These are phyloP conservation scores for Termitomyces sp. DNA, from an alignment of 768 basidiomycete species.

Conservation along the genomic window DNA sequence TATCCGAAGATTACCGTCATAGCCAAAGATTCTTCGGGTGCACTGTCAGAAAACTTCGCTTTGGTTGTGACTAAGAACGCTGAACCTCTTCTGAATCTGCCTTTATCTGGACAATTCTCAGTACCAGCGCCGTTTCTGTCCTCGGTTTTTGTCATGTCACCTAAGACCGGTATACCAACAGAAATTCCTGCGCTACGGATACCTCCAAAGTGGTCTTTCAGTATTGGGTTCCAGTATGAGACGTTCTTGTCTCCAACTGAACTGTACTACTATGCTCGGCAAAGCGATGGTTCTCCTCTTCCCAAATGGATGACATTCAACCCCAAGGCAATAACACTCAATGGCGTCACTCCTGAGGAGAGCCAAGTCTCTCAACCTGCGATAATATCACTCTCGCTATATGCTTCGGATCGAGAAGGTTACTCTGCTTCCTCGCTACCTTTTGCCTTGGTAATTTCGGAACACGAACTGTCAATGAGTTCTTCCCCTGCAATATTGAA, in stretches of 20 bases:
- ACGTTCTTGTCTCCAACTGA: constrained; percentile 48
- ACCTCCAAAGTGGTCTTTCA: constrained; percentile 84
- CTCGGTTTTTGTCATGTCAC: constrained; percentile 67
- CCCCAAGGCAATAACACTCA: constrained; percentile 60
- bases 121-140: constrained; percentile 59
- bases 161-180: constrained; percentile 49
- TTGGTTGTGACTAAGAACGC: constrained; percentile 53
- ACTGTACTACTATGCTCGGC: constrained; percentile 60
- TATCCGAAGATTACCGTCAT: constrained; percentile 54
- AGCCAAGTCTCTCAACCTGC: constrained; percentile 31
- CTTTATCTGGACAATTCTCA: constrained; percentile 58
- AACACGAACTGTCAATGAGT: constrained; percentile 58
- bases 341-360: constrained; percentile 66
- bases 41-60: constrained; percentile 46
- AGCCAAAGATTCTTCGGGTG: constrained; percentile 49
- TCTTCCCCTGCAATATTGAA: constrained; percentile 59
- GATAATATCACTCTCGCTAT: constrained; percentile 48
- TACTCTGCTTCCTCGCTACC: constrained; percentile 54
- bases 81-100: constrained; percentile 46
- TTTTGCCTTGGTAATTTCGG: constrained; percentile 65
- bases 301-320: constrained; percentile 79
- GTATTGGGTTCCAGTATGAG: constrained; percentile 70
- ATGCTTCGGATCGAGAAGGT: constrained; percentile 69
- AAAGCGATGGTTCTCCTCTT: constrained; percentile 61
- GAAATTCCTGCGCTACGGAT: constrained; percentile 59